Evolutionary conservation across 331 rosid species (phyloP).

Genomic region (Telfairia occidentalis): DNA sequence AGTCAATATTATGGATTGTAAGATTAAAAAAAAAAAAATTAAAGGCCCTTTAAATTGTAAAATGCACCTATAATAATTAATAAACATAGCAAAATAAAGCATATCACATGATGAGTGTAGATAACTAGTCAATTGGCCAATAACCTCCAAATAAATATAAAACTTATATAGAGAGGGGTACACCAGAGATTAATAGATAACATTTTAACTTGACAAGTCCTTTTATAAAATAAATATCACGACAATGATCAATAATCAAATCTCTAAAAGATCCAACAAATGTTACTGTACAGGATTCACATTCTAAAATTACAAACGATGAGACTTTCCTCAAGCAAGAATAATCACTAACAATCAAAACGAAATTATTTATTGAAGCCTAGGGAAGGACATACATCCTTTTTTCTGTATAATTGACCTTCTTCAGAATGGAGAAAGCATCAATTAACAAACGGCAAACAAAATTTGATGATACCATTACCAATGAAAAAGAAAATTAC

Average conservation of each 20-base stretch:
- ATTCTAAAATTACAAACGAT: background rate
- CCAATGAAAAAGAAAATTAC: conserved; percentile 26
- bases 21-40: background rate
- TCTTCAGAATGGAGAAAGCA: background rate
- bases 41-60: background rate
- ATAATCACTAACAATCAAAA: background rate
- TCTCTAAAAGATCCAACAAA: background rate
- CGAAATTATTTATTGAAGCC: background rate
- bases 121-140: background rate
- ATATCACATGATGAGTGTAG: background rate
- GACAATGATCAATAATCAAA: background rate
- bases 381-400: background rate
- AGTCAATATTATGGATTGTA: background rate
- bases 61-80: background rate
- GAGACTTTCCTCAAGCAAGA: background rate
- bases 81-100: background rate
- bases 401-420: background rate
- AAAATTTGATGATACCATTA: background rate
- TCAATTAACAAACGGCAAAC: background rate
- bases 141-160: background rate
- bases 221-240: background rate
- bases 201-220: background rate
- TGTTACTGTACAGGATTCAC: background rate
- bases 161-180: background rate
- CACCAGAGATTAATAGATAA: background rate